Evolutionary conservation across 2,329 filamentous ascomycete genomes (phyloP).

Genomic region (Fusarium sambucinum): DNA sequence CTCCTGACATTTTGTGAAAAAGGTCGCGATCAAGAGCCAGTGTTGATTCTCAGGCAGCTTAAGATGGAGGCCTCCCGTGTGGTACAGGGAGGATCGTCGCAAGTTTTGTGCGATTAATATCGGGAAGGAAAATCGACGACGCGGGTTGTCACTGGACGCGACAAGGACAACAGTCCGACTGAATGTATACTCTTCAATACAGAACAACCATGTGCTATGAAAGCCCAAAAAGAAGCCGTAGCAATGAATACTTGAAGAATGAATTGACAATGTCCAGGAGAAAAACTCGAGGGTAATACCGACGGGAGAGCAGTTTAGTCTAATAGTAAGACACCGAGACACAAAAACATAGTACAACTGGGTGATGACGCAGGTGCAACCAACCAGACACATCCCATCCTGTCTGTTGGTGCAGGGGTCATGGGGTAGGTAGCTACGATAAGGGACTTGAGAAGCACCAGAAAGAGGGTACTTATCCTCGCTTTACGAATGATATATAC

Average conservation of each 20-base stretch:
- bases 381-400: conserved; percentile 20
- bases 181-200: conserved; percentile 3
- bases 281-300: conserved; percentile 16
- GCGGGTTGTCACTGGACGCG: conserved; percentile 25
- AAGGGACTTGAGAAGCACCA: conserved; percentile 1
- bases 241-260: conserved; percentile 3
- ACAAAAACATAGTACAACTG: conserved; percentile 25
- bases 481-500: background rate
- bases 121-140: conserved; percentile 24
- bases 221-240: background rate
- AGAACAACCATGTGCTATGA: conserved; percentile 1
- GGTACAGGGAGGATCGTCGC: conserved; percentile 23
- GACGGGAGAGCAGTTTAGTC: conserved; percentile 9
- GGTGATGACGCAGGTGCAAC: conserved; percentile 45
- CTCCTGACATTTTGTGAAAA: conserved; percentile 41
- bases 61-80: conserved; percentile 34
- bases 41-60: background rate
- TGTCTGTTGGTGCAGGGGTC: conserved; percentile 24
- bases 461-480: background rate
- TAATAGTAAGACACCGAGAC: conserved; percentile 26
- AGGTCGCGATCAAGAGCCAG: background rate
- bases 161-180: conserved; percentile 1
- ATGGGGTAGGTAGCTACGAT: conserved; percentile 10
- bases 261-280: conserved; percentile 14
- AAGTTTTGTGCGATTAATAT: conserved; percentile 23